phyloP scores from a whole-genome alignment of 2,329 filamentous ascomycete species.

The Diaporthe citrichinensis region DNA sequence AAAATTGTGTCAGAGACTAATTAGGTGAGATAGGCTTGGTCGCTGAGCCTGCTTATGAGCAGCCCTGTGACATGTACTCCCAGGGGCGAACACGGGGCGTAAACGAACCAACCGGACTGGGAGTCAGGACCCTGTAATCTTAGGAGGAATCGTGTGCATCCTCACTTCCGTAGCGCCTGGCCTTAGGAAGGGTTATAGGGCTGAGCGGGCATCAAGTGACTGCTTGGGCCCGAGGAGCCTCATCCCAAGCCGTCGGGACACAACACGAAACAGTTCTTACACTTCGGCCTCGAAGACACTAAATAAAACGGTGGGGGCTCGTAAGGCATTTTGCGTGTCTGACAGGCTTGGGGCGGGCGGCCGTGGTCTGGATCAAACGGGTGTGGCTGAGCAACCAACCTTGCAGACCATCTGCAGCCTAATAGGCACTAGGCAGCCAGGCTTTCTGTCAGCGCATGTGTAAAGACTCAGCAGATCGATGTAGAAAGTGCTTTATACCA shows the following conservation, averaged over 20 bases:
- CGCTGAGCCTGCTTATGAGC: neutral
- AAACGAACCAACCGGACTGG: neutral
- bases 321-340: neutral
- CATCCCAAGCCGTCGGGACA: neutral
- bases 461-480: neutral
- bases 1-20: neutral
- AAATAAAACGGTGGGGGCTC: neutral
- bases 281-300: neutral
- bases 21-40: neutral
- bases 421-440: neutral
- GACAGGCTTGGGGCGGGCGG: neutral
- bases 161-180: neutral
- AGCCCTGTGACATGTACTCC: neutral
- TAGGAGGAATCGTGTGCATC: neutral
- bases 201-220: neutral
- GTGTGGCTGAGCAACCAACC: neutral
- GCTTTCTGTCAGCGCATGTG: neutral
- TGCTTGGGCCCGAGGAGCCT: neutral
- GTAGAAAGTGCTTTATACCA: too few species aligned
- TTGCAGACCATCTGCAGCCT: conserved; percentile 14
- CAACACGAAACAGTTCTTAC: neutral
- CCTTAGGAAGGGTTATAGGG: neutral
- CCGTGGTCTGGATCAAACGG: neutral
- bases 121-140: neutral
- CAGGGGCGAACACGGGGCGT: neutral